Conservation (phyloP, 129 eudicot species). For the Pulicaria dysenterica region DNA sequence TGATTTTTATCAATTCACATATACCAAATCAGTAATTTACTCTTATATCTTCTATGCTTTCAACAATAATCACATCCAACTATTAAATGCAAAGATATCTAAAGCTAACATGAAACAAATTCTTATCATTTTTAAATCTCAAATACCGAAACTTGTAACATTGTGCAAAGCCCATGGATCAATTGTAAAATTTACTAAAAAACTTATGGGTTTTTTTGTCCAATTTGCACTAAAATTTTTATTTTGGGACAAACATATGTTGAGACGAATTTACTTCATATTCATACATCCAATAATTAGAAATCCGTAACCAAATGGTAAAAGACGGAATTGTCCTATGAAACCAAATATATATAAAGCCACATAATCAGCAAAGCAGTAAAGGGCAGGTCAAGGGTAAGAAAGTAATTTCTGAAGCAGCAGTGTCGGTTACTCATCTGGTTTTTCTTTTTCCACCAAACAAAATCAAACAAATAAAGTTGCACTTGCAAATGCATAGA, state of each 20-base stretch:
- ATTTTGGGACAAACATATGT: slow-evolving; percentile 23
- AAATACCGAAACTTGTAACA: too few relatives aligned
- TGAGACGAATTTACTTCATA: slow-evolving; percentile 14
- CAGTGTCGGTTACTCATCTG: slow-evolving; percentile 54
- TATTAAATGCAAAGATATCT: too few relatives aligned
- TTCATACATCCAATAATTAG: slow-evolving; percentile 36
- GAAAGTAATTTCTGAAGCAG: neutral
- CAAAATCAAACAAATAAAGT: slow-evolving; percentile 40
- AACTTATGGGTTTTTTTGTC: neutral
- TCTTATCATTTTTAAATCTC: too few relatives aligned
- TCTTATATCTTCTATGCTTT: too few relatives aligned
- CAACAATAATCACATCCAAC: too few relatives aligned
- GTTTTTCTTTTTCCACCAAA: slow-evolving; percentile 41
- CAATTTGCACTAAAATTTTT: neutral
- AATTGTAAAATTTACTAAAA: neutral
- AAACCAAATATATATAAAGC: neutral
- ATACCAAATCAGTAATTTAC: too few relatives aligned
- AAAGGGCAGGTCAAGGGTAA: slow-evolving; percentile 20
- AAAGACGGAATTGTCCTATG: slow-evolving; percentile 27
- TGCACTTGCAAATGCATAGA: slow-evolving; percentile 39
- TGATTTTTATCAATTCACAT: too few relatives aligned
- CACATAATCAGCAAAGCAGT: neutral
- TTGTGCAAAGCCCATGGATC: too few relatives aligned
- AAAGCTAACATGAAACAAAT: too few relatives aligned
- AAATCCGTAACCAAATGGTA: neutral